Base-by-base conservation (phyloP, 2,329 filamentous ascomycete genomes). In the Lachnellula cervina region DNA sequence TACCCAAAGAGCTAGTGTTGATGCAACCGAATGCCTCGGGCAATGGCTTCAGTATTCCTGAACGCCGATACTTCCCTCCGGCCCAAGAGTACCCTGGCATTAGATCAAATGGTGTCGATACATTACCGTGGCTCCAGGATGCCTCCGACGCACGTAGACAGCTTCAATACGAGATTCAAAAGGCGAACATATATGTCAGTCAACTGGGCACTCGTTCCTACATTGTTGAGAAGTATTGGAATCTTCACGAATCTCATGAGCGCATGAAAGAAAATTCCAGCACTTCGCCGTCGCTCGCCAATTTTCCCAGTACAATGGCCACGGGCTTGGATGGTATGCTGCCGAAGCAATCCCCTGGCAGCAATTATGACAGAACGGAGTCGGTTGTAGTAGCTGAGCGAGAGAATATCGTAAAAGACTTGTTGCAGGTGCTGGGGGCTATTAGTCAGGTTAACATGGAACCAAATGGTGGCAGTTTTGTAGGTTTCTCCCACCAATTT, bases 391-490 rank as follows among this genome's bases (percentile, higher is more conserved):
- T 80, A 1, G 76, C 83, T 21, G 91, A 96, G 74, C 82, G 89
- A 4, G 89, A 92, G 64, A 78, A 83, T n/a, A 90, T 96, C 34
- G 84, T 95, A 11, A 85, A 89, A 62, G 86, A 92, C 69, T 78
- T 96, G 2, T 79, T 95, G 1, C 78, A 83, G 3, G 85, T 95
- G 3, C 75, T 96, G 5, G 81, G 82, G 25, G 89, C 83, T 54
- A 89, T 96, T 63, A 88, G 87, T 48, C 89, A 93, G 75, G 83
- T 89, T 57, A 91, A 91, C 70, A 88, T 95, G 79, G 90, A 96
- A 70, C 82, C 82, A 9, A 86, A 84, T 60, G 83, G 81, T 23
- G 80, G 80, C 61, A 83, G 80, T 56, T 82, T 86, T 64, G 82
- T 85, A 78, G 73, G 79, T 76, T 25, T 11, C 46, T 34, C 14